Conservation (phyloP, 192 early-diverging fungal species). For the Coemansia sp. region DNA sequence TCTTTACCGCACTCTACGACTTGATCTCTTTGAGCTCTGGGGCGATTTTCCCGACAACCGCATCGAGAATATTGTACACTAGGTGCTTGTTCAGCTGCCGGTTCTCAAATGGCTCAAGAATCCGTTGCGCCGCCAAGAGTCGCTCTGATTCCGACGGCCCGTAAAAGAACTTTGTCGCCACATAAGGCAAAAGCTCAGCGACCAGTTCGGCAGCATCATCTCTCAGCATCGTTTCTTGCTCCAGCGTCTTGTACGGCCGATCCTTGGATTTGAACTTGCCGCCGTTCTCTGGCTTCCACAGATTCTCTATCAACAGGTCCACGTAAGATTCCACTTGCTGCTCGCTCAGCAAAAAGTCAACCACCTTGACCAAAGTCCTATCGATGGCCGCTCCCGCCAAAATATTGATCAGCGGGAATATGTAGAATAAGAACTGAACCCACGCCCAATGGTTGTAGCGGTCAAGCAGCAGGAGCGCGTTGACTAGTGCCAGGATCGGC, state of each 20-base stretch:
- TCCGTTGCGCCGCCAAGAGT: constrained; percentile 39
- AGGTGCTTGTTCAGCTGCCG: constrained; percentile 56
- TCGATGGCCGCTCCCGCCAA: constrained; percentile 51
- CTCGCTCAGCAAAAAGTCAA: constrained; percentile 40
- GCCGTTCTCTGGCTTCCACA: constrained; percentile 52
- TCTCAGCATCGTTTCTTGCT: constrained; percentile 48
- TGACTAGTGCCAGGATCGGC: constrained; percentile 32
- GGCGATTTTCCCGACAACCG: constrained; percentile 52
- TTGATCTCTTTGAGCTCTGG: constrained; percentile 41
- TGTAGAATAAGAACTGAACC: constrained; percentile 55
- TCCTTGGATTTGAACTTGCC: constrained; percentile 31
- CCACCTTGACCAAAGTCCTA: constrained; percentile 47
- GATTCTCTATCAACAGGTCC: constrained; percentile 26
- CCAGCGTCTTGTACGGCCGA: constrained; percentile 53
- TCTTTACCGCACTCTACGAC: background rate
- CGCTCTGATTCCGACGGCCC: constrained; percentile 40
- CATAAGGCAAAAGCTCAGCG: constrained; percentile 48
- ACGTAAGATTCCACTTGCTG: constrained; percentile 47
- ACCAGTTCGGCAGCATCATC: constrained; percentile 45
- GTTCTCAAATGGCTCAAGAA: constrained; percentile 56
- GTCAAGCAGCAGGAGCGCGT: constrained; percentile 38
- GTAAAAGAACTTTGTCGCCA: constrained; percentile 48
- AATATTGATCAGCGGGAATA: constrained; percentile 52
- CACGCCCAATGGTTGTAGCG: constrained; percentile 56
- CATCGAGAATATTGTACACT: constrained; percentile 49